phyloP scores from a whole-genome alignment of 1,139 yeast species.

The Blastobotrys petasosporus region DNA sequence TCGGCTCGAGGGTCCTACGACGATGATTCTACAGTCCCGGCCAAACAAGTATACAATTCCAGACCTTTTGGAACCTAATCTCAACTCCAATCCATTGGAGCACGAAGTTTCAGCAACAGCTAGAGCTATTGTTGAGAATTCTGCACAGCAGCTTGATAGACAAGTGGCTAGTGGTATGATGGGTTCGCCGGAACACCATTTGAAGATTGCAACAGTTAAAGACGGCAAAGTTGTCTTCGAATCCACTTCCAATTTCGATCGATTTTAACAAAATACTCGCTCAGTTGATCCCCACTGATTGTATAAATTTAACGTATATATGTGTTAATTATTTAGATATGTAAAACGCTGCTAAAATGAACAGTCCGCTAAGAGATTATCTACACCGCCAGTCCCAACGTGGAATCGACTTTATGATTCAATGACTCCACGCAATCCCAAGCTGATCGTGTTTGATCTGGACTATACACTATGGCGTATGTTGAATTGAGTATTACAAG shows the following conservation, averaged over 20 bases:
- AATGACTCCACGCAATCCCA: neutral
- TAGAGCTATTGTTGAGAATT: conserved; percentile 13
- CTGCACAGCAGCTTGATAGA: conserved; percentile 3
- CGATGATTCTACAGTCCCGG: conserved; percentile 10
- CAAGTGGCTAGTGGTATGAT: conserved; percentile 16
- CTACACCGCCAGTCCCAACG: neutral
- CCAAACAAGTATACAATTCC: conserved; percentile 1
- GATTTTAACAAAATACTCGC: conserved; percentile 1
- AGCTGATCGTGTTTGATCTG: conserved; percentile 38
- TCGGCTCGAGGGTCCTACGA: conserved; percentile 12
- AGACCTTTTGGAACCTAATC: conserved; percentile 3
- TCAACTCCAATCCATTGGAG: conserved; percentile 15
- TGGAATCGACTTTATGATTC: no score
- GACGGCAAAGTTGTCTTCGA: conserved; percentile 26
- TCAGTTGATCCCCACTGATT: no score
- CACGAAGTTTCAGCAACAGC: conserved; percentile 15
- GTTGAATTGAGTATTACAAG: neutral
- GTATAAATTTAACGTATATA: no score
- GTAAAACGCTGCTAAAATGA: no score
- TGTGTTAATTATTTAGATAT: no score
- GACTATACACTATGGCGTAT: conserved; percentile 77
- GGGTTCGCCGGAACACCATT: conserved; percentile 23
- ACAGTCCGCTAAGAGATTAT: no score
- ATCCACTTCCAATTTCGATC: conserved; percentile 18
- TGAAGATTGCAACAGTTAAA: conserved; percentile 25